Evolutionary conservation across 2,329 filamentous ascomycete genomes (phyloP).

Genomic region (Cryphonectria naterciae): DNA sequence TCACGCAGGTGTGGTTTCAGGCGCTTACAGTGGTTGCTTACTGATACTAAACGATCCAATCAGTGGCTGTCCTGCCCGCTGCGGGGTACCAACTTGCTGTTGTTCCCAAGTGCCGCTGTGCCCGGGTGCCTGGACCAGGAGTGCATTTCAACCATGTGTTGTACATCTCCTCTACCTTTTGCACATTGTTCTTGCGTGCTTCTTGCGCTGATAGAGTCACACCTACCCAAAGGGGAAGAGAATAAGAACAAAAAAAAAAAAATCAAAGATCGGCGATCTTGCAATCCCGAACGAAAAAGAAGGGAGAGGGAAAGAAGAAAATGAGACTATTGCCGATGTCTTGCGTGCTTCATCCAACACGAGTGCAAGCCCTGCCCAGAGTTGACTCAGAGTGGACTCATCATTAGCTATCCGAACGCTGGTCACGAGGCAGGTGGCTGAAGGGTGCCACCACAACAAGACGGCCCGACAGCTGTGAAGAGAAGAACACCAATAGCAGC

Average conservation of each 20-base stretch:
- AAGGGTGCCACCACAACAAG: neutral
- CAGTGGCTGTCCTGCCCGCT: neutral
- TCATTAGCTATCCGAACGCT: neutral
- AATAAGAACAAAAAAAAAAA: neutral
- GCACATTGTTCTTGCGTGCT: neutral
- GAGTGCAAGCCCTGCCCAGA: neutral
- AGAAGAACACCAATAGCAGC: neutral
- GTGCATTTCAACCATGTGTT: neutral
- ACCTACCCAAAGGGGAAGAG: neutral
- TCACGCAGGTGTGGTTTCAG: constrained; percentile 1
- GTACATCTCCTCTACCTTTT: neutral
- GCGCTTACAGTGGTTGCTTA: neutral
- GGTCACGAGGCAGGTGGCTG: neutral
- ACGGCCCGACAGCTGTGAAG: neutral
- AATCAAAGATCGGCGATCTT: neutral
- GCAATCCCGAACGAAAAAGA: neutral
- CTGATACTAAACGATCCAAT: neutral
- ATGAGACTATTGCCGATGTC: neutral
- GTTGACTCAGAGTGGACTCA: neutral
- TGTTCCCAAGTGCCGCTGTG: neutral
- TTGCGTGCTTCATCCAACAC: neutral
- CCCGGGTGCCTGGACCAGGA: neutral
- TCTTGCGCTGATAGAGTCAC: neutral
- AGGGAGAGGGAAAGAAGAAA: neutral
- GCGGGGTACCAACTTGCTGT: neutral